Conservation (phyloP, 2,329 filamentous ascomycete genomes). For the Beauveria sp. region DNA sequence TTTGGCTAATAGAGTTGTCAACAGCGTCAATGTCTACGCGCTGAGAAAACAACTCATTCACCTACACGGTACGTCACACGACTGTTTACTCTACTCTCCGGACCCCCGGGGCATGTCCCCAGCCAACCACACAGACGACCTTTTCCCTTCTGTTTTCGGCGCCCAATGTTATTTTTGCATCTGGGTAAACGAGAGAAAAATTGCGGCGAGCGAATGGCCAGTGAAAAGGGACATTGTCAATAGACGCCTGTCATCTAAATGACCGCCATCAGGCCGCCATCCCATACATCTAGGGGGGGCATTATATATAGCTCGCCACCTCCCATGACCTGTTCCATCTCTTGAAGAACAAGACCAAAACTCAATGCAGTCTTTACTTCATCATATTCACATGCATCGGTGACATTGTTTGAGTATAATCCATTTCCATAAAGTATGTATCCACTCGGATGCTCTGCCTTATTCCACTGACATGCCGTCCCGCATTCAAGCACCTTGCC, state of each 20-base stretch:
- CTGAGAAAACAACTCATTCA: not conserved
- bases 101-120: not conserved
- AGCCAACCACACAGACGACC: not conserved
- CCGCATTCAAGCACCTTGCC: not conserved
- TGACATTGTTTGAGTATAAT: not conserved
- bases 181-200: not conserved
- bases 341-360: not conserved
- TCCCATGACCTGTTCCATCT: not conserved
- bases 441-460: not conserved
- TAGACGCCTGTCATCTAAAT: not conserved
- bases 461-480: not conserved
- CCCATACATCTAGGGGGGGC: not conserved
- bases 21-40: not conserved
- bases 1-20: not conserved
- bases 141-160: not conserved
- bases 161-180: not conserved
- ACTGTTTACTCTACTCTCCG: not conserved
- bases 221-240: not conserved
- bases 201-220: not conserved
- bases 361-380: not conserved
- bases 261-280: conserved; percentile 3
- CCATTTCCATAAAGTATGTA: not conserved
- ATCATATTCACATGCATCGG: not conserved
- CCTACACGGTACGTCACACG: not conserved
- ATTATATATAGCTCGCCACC: not conserved